These are phyloP conservation scores for Camelina hispida DNA, from an alignment of 345 rosid genomes.

Conservation along the genomic window DNA sequence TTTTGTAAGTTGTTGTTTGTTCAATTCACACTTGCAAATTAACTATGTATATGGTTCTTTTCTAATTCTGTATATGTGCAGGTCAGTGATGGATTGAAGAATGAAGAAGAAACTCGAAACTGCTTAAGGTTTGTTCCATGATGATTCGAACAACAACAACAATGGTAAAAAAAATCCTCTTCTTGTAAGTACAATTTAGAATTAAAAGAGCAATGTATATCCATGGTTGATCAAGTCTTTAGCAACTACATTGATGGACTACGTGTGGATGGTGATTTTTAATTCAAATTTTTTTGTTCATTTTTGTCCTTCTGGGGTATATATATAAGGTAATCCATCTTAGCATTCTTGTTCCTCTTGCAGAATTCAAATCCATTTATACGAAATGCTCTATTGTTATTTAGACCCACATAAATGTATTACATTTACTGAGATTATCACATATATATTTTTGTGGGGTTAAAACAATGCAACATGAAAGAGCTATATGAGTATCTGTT, in stretches of 20 bases:
- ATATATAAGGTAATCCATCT: not conserved
- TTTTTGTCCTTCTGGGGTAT: not conserved
- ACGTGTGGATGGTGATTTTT: conserved; percentile 58
- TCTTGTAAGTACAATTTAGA: conserved; percentile 20
- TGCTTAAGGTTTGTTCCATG: no score
- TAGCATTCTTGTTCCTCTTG: conserved; percentile 28
- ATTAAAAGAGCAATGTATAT: conserved; percentile 61
- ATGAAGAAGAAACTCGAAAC: no score
- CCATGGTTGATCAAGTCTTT: conserved; percentile 55
- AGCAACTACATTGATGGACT: conserved; percentile 57
- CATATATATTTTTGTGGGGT: not conserved
- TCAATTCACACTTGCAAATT: no score
- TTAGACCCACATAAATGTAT: not conserved
- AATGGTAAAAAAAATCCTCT: no score
- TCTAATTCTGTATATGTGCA: no score
- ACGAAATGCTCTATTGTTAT: not conserved
- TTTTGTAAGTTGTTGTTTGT: no score
- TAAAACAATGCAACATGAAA: not conserved
- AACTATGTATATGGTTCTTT: no score
- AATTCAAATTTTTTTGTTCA: not conserved
- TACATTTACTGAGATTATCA: not conserved
- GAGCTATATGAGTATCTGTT: conserved; percentile 5
- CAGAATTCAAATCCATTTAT: conserved; percentile 63
- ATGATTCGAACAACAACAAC: no score
- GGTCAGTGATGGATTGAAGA: no score